phyloP scores from a whole-genome alignment of 1,284 basidiomycete genomes.

The Leccinum pachyderme region DNA sequence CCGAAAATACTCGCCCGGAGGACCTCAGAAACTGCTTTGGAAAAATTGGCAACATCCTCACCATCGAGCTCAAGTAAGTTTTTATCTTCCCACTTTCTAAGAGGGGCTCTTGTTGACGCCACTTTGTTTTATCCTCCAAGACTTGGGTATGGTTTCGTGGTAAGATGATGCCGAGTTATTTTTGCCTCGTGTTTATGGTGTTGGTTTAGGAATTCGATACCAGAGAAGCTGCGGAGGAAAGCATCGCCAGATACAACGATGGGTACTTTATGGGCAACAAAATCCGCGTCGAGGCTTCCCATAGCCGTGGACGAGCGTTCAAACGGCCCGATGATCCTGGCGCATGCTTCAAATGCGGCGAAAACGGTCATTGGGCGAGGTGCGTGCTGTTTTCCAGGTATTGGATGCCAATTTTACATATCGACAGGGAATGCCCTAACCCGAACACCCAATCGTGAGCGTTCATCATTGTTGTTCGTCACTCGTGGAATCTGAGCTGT shows the following conservation, averaged over 20 bases:
- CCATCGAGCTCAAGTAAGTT: conserved; percentile 80
- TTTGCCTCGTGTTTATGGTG: background rate
- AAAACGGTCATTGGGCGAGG: conserved; percentile 85
- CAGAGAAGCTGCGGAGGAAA: conserved; percentile 77
- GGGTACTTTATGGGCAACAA: conserved; percentile 87
- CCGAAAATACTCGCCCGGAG: conserved; percentile 79
- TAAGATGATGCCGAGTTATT: conserved; percentile 38
- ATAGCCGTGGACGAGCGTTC: conserved; percentile 75
- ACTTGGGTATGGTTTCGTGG: conserved; percentile 83
- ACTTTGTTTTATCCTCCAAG: conserved; percentile 26
- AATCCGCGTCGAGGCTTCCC: conserved; percentile 80
- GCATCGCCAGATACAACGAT: conserved; percentile 81
- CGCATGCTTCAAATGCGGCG: conserved; percentile 81
- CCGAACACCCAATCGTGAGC: conserved; percentile 44
- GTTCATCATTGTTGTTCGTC: conserved; percentile 14
- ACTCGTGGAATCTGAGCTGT: conserved; percentile 1
- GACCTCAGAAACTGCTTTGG: conserved; percentile 82
- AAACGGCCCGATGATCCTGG: conserved; percentile 77
- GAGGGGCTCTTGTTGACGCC: conserved; percentile 5
- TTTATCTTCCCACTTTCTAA: conserved; percentile 1
- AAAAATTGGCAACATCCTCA: conserved; percentile 72
- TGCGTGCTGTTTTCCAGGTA: conserved; percentile 34
- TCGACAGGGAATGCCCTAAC: conserved; percentile 69
- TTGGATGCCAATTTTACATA: conserved; percentile 7
- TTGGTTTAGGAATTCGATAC: conserved; percentile 71